Conservation (phyloP, 257 asterid species). For the Lycium ferocissimum region DNA sequence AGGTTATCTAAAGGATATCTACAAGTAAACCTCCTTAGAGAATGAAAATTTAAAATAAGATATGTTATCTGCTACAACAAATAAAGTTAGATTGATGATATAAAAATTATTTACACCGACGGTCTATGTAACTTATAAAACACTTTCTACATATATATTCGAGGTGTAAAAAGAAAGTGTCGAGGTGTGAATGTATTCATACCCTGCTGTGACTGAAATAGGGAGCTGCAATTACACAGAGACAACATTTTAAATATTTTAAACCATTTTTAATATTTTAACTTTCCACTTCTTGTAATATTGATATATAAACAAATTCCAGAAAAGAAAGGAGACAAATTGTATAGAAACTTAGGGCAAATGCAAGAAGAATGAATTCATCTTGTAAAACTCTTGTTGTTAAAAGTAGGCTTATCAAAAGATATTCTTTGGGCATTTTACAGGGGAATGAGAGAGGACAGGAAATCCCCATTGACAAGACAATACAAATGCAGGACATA, state of each 20-base stretch:
- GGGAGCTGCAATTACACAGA: neutral
- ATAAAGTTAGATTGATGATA: neutral
- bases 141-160: neutral
- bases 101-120: too few relatives aligned
- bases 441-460: conserved; percentile 52
- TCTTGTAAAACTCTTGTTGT: conserved; percentile 11
- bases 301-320: neutral
- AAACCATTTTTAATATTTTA: neutral
- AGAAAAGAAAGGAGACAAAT: neutral
- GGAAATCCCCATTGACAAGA: conserved; percentile 84
- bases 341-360: too few relatives aligned
- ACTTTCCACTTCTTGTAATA: neutral
- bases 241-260: neutral
- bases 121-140: neutral
- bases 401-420: conserved; percentile 30
- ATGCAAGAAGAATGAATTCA: neutral
- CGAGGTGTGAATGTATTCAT: neutral
- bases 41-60: too few relatives aligned
- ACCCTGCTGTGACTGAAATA: neutral
- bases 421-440: conserved; percentile 30
- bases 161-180: neutral
- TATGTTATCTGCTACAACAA: neutral
- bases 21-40: too few relatives aligned
- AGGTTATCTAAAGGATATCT: too few relatives aligned
- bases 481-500: conserved; percentile 55